phyloP scores from a whole-genome alignment of 495 filamentous ascomycete species.

The Aspergillus bertholletiae region DNA sequence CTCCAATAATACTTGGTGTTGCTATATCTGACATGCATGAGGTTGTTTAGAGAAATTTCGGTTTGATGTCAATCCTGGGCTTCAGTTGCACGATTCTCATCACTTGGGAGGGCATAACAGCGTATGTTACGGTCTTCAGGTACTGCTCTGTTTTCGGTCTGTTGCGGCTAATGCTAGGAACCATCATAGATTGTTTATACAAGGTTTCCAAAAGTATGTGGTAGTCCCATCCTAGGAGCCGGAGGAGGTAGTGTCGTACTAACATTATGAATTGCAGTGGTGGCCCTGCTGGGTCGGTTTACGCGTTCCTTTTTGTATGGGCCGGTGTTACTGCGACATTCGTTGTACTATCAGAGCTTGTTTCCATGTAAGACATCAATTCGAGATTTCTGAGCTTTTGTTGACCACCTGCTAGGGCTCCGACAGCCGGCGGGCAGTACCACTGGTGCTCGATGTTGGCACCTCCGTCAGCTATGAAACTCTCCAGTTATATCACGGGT shows the following conservation, averaged over 20 bases:
- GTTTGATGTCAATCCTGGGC: slow-evolving; percentile 46
- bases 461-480: slow-evolving; percentile 29
- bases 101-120: slow-evolving; percentile 42
- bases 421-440: slow-evolving; percentile 50
- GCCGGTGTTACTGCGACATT: slow-evolving; percentile 27
- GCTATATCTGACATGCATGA: too few species aligned
- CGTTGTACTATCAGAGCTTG: slow-evolving; percentile 36
- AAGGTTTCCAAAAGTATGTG: slow-evolving; percentile 32
- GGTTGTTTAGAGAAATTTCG: slow-evolving; percentile 48
- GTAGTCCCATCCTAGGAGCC: too few species aligned
- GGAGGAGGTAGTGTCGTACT: too few species aligned
- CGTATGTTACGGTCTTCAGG: not conserved
- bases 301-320: slow-evolving; percentile 51
- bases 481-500: slow-evolving; percentile 50
- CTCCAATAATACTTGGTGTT: not conserved
- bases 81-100: slow-evolving; percentile 49
- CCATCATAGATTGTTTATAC: slow-evolving; percentile 25
- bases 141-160: too few species aligned
- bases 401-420: slow-evolving; percentile 45
- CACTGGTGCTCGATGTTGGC: slow-evolving; percentile 54
- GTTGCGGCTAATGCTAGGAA: not conserved
- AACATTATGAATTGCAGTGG: slow-evolving; percentile 25
- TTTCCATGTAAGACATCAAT: slow-evolving; percentile 34
- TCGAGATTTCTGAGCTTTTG: not conserved
- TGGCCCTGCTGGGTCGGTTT: slow-evolving; percentile 51